Evolutionary conservation across 1,139 yeast genomes (phyloP), one percentile per base, ranked within the genome.

Genomic region (Candida tropicalis): DNA sequence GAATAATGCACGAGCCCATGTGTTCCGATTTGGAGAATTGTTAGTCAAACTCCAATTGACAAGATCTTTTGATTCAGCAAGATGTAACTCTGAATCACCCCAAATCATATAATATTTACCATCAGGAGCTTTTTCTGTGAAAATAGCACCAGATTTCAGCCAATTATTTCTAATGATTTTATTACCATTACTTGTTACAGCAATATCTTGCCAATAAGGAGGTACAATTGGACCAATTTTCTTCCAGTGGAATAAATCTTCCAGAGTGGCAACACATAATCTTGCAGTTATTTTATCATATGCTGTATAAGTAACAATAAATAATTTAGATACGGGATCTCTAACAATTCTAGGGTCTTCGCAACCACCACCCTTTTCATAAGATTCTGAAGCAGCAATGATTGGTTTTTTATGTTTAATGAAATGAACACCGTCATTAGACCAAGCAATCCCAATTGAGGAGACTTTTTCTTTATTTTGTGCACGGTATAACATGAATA

Each of bases 71-170:
- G 71, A 64, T 25, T 56, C 60, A 3, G 77, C 77, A 49, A 72
- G 60, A 47, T 69, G 66, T 44, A 72, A 61, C 20, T 65, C 63
- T 15, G 66, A 60, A 50, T 73, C 77, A 9, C 77, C 77, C 73
- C 74, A 73, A 27, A 73, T 61, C 77, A 73, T 73, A 48, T 70
- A 70, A 51, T 68, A 72, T 37, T 62, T 60, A 5, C 73, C 74
- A 48, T 69, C 71, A 6, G 36, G 40, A 40, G 57, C 55, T 36
- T 46, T 57, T 40, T 70, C 70, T n/a, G 63, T 63, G 51, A 73
- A 70, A 0, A 73, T 54, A 2, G 76, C 76, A 0, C 76, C 77
- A 4, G 72, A 66, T 49, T 73, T 73, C 71, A 67, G 72, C 77
- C 77, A 72, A 18, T 60, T 63, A 26, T 56, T 46, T 15, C 75